Conservation (phyloP, 2,329 filamentous ascomycete genomes). For the Malbranchea cinnamomea region DNA sequence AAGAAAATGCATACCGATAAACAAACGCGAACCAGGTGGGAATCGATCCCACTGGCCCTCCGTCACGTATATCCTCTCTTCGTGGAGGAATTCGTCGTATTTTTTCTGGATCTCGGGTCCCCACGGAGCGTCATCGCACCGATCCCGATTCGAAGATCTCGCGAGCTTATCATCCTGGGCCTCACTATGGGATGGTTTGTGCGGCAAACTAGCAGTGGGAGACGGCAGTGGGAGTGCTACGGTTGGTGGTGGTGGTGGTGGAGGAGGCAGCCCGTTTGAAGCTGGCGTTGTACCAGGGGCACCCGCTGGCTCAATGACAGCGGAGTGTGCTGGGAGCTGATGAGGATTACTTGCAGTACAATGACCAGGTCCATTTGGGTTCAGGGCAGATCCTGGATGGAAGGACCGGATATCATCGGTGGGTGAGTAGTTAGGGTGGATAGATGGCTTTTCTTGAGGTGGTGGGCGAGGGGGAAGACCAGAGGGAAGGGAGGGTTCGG, state of each 20-base stretch:
- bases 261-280: constrained; percentile 23
- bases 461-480: constrained; percentile 32
- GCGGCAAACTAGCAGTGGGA: constrained; percentile 24
- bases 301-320: constrained; percentile 13
- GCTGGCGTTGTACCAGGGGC: constrained; percentile 23
- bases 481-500: constrained; percentile 18
- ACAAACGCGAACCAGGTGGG: constrained; percentile 32
- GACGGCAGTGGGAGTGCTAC: constrained; percentile 7
- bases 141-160: constrained; percentile 3
- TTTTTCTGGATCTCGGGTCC: constrained; percentile 34
- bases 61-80: constrained; percentile 36
- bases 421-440: constrained; percentile 23
- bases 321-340: constrained; percentile 13
- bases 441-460: constrained; percentile 27
- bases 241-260: neutral
- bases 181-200: constrained; percentile 5
- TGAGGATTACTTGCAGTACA: constrained; percentile 19
- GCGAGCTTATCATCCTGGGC: neutral
- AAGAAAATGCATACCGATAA: constrained; percentile 28
- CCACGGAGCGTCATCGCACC: constrained; percentile 31
- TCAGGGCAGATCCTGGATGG: constrained; percentile 21
- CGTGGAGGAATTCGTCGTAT: constrained; percentile 36
- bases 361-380: constrained; percentile 13
- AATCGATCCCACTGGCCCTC: constrained; percentile 39
- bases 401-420: constrained; percentile 26